Evolutionary conservation across 1,139 yeast species (phyloP), one percentile per base, ranked within the genome.

Genomic region (Maudiozyma humilis): DNA sequence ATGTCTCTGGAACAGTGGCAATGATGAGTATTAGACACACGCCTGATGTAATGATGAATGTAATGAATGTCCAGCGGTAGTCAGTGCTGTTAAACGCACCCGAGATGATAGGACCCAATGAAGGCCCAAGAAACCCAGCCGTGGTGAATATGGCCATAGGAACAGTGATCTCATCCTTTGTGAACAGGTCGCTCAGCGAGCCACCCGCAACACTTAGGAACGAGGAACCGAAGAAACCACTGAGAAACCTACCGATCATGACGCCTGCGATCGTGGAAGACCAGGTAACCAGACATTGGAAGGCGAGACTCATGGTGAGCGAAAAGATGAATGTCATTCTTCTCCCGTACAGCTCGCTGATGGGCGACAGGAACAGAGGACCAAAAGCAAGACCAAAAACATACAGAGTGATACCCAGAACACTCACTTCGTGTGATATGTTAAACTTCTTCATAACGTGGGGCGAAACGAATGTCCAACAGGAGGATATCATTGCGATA

Each of bases 161-260:
- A 38, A 79, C 68, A 10, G 84, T 83, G 51, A 85, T 70, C 18
- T 80, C 71, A 43, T 70, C 67, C 44, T 71, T 72, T 41, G 74
- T 76, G 51, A 73, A 76, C 41, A 82, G 67, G 60, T 83, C 94
- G 41, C 82, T 76, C 38, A 83, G 65, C 6, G 87, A 75, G n/a
- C 93, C 94, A 42, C 88, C 87, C 14, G 84, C 82, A 45, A 82
- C 82, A 29, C 86, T 79, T 42, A 83, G 69, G 40, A 84, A 84
- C 7, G 84, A 79, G 20, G 86, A 71, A 1, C 88, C 78, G 53
- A 78, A 78, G 36, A 83, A 75, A 2, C 89, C 89, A 42, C 79
- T 70, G 47, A 82, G 64, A 55, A 81, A 78, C 45, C 93, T 69
- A 45, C 87, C 83, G 34, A 79, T 75, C 43, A 82, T 60, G 20